phyloP scores from a whole-genome alignment of 225 moss, liverwort and hornwort species.

The Bryoerythrophyllum caledonicum region DNA sequence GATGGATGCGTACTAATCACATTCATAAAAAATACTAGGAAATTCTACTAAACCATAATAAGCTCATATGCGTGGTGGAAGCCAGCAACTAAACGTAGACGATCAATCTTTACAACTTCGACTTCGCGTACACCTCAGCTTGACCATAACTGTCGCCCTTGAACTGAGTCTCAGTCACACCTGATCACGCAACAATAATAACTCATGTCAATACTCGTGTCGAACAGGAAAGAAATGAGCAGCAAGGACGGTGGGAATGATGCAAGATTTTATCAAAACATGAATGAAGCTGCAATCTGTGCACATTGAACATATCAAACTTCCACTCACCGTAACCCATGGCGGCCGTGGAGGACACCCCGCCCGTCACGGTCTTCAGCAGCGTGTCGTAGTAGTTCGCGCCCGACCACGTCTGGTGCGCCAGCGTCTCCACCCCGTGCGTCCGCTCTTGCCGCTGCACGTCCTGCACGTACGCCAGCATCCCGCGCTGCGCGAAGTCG shows the following conservation, averaged over 20 bases:
- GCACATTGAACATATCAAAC: no score
- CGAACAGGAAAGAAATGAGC: no score
- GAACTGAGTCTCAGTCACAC: constrained; percentile 33
- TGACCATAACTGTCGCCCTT: neutral
- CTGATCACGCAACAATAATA: neutral
- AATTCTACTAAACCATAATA: neutral
- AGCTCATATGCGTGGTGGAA: neutral
- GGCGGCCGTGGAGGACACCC: constrained; percentile 65
- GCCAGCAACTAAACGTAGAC: neutral
- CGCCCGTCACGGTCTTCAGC: constrained; percentile 74
- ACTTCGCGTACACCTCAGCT: constrained; percentile 32
- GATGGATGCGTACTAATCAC: neutral
- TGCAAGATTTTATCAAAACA: no score
- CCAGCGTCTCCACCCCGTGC: constrained; percentile 77
- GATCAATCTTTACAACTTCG: constrained; percentile 22
- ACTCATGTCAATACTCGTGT: no score
- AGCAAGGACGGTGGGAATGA: no score
- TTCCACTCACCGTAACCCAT: constrained; percentile 47
- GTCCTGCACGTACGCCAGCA: constrained; percentile 84
- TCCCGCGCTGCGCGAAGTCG: constrained; percentile 72
- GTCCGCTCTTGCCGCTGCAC: constrained; percentile 81
- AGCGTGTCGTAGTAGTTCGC: constrained; percentile 82
- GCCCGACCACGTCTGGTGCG: constrained; percentile 85
- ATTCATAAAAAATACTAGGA: no score
- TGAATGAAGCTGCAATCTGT: no score